Percentiles rank a stretch among this genome's conserved stretches.
Evolutionary conservation across 1,284 basidiomycete species (phyloP).

Genomic region (Cryptococcus sp.): DNA sequence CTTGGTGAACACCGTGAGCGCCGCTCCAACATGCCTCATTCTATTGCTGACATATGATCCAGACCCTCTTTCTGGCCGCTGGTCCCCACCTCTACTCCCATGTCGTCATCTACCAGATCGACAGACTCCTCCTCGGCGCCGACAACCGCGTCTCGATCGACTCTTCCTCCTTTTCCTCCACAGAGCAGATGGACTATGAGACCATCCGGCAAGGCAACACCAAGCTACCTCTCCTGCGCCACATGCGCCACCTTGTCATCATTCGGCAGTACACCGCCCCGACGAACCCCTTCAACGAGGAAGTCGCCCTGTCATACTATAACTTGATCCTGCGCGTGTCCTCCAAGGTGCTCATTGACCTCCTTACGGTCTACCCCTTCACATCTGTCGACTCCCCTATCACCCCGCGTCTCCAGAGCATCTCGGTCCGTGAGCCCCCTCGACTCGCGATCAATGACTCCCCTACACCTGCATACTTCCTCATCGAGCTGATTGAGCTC

Average conservation of each 20-base stretch:
- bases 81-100: neutral
- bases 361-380: neutral
- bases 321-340: neutral
- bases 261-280: neutral
- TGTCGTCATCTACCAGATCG: neutral
- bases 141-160: neutral
- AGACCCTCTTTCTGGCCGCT: conserved; percentile 1
- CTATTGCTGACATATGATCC: too few species aligned
- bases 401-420: neutral
- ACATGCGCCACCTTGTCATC: neutral
- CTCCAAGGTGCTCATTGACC: neutral
- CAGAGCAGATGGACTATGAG: conserved; percentile 2
- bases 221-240: conserved; percentile 3
- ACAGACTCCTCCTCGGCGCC: neutral
- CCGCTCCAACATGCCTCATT: too few species aligned
- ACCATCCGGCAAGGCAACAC: neutral
- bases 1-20: neutral
- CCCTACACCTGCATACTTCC: neutral
- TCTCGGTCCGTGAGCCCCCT: neutral
- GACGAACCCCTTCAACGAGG: neutral
- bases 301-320: neutral
- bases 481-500: neutral
- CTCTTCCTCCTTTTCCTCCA: neutral
- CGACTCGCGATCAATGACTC: neutral
- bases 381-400: neutral